These are phyloP conservation scores for Paxillus involutus DNA, from an alignment of 768 basidiomycete genomes.

Conservation along the genomic window DNA sequence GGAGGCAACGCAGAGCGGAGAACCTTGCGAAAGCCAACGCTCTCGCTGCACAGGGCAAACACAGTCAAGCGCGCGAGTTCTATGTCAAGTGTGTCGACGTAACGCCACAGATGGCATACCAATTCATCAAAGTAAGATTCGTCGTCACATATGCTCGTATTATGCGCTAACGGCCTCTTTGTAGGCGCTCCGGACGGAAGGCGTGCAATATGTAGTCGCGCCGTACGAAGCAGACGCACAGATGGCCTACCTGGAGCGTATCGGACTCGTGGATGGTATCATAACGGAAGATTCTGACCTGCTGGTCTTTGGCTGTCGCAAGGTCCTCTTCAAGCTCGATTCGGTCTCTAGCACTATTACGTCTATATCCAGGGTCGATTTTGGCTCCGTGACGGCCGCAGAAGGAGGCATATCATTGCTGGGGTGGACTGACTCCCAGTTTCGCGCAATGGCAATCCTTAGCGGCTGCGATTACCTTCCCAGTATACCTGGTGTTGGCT, in stretches of 20 bases:
- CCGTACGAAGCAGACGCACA: slow-evolving; percentile 99
- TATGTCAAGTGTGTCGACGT: slow-evolving; percentile 94
- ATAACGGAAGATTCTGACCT: slow-evolving; percentile 98
- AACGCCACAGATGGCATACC: slow-evolving; percentile 96
- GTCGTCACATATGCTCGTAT: neutral
- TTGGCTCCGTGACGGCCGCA: slow-evolving; percentile 53
- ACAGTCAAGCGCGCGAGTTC: slow-evolving; percentile 78
- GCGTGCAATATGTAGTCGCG: slow-evolving; percentile 84
- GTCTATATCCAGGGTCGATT: slow-evolving; percentile 65
- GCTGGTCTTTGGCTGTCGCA: slow-evolving; percentile 93
- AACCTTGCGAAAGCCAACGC: slow-evolving; percentile 71
- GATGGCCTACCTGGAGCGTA: slow-evolving; percentile 85
- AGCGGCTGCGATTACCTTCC: slow-evolving; percentile 93
- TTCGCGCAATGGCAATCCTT: slow-evolving; percentile 90
- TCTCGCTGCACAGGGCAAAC: slow-evolving; percentile 75
- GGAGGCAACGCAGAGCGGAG: slow-evolving; percentile 75
- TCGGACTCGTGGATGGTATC: slow-evolving; percentile 83
- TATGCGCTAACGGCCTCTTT: slow-evolving; percentile 3
- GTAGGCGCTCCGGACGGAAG: slow-evolving; percentile 83
- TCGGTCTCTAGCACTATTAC: slow-evolving; percentile 59
- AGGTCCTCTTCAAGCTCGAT: slow-evolving; percentile 94
- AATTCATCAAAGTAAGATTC: slow-evolving; percentile 82
- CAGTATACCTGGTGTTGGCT: slow-evolving; percentile 86
- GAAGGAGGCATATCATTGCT: slow-evolving; percentile 69
- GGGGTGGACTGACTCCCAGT: slow-evolving; percentile 89